phyloP scores from a whole-genome alignment of 106 monocot genomes.

The Dendrobium huoshanense region DNA sequence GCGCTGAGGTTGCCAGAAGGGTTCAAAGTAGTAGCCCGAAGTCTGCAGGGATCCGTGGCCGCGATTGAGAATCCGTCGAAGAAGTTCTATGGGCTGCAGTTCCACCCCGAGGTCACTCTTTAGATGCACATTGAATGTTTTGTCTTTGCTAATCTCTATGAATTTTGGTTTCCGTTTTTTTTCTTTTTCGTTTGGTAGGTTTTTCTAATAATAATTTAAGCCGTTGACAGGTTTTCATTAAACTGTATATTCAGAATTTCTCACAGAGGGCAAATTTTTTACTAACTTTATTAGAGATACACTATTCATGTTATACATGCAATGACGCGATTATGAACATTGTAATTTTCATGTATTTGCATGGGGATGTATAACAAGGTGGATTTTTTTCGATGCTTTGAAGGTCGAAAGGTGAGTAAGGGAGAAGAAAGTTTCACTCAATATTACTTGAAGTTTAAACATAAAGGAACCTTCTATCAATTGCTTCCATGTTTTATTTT shows the following conservation, averaged over 20 bases:
- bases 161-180: neutral
- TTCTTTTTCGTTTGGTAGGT: neutral
- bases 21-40: slow-evolving; percentile 70
- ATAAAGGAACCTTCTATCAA: neutral
- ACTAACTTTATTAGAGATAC: neutral
- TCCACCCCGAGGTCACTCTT: slow-evolving; percentile 84
- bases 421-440: neutral
- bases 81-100: slow-evolving; percentile 78
- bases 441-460: neutral
- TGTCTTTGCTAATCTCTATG: neutral
- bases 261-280: neutral
- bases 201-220: neutral
- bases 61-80: slow-evolving; percentile 56
- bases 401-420: neutral
- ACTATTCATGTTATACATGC: neutral
- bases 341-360: neutral
- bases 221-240: neutral
- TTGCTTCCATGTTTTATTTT: neutral
- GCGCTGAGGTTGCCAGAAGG: slow-evolving; percentile 69
- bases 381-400: neutral
- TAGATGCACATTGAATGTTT: neutral
- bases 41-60: slow-evolving; percentile 66
- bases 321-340: neutral
- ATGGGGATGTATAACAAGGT: neutral
- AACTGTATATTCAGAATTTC: neutral